Base-by-base conservation (phyloP, 495 filamentous ascomycete genomes). In the Neohortaea acidophila region DNA sequence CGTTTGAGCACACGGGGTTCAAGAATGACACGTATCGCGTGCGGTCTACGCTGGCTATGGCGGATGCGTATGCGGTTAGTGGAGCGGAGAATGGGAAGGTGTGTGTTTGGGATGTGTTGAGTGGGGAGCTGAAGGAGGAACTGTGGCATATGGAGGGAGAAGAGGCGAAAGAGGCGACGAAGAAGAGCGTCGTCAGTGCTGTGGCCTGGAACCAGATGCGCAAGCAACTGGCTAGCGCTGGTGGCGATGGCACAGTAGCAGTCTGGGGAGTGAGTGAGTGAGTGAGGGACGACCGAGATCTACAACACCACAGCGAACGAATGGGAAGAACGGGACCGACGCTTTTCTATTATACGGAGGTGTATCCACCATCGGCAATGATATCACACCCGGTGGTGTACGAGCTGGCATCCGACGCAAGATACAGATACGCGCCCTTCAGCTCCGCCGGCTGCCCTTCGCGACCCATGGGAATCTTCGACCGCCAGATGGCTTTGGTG, bases 71-170 rank as follows among this genome's bases (percentile, higher is more conserved):
- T 23, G 82, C 91, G 7, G 51, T 97, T 15, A 79, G 73, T 39
- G 89, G 89, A n/a, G 79, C 80, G 47, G 86, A 94, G 59, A 64
- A 75, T 39, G 77, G 76, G 7, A 68, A 73, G 48, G 67, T 92
- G 13, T 84, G 79, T 67, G 82, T 76, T 10, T 96, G 87, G 84
- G 86, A 94, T 68, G 54, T 92, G n/a, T 49, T 94, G 34, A 79
- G 65, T 26, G 87, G 84, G 1, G 72, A 75, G 37, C 51, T 79
- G 26, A 63, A 78, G 43, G 44, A 57, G 33, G 33, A 39, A 39
- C 44, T 59, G n/a, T 42, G 42, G 42, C 58, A 59, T 41, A 41
- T 17, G 31, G 28, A 41, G 31, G 37, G 17, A 26, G 34, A 39
- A 33, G 54, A 65, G 26, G 70, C 51, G 70, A 52, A 73, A 31